Evolutionary conservation across 2,329 filamentous ascomycete genomes (phyloP).

Genomic region (Arthrobotrys entomopaga): DNA sequence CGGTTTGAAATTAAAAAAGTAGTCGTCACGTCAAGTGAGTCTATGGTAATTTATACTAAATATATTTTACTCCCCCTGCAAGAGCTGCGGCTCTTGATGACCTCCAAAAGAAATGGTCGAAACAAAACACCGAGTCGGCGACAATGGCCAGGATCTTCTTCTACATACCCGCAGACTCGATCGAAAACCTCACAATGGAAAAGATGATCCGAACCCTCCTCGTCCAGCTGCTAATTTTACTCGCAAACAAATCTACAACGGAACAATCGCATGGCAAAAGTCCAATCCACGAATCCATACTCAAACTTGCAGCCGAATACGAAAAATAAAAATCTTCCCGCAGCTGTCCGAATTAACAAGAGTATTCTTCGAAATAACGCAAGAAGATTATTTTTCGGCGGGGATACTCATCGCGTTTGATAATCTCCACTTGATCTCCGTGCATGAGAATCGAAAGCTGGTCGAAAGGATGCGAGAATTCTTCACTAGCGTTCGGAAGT

Average conservation of each 20-base stretch:
- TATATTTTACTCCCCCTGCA: no score
- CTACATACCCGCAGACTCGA: not conserved
- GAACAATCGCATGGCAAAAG: not conserved
- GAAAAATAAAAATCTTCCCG: conserved; percentile 4
- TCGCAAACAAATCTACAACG: no score
- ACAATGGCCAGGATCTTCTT: conserved; percentile 16
- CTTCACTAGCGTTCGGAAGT: conserved; percentile 3
- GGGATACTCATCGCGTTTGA: conserved; percentile 23
- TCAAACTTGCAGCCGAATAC: conserved; percentile 17
- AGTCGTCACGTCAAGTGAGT: not conserved
- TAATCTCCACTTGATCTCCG: conserved; percentile 25
- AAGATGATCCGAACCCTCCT: no score
- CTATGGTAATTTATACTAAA: no score
- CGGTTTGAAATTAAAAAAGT: no score
- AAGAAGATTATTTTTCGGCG: conserved; percentile 13
- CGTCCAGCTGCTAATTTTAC: no score
- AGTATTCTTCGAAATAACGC: conserved; percentile 20
- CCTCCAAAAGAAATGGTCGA: conserved; percentile 8
- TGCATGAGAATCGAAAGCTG: conserved; percentile 12
- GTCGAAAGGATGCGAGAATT: conserved; percentile 8
- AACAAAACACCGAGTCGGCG: not conserved
- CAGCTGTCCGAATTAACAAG: conserved; percentile 16
- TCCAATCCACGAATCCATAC: conserved; percentile 10
- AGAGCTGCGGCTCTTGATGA: conserved; percentile 17
- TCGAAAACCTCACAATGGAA: no score